Evolutionary conservation across 441 rosid genomes (phyloP).

Genomic region (Macaranga tanarius): DNA sequence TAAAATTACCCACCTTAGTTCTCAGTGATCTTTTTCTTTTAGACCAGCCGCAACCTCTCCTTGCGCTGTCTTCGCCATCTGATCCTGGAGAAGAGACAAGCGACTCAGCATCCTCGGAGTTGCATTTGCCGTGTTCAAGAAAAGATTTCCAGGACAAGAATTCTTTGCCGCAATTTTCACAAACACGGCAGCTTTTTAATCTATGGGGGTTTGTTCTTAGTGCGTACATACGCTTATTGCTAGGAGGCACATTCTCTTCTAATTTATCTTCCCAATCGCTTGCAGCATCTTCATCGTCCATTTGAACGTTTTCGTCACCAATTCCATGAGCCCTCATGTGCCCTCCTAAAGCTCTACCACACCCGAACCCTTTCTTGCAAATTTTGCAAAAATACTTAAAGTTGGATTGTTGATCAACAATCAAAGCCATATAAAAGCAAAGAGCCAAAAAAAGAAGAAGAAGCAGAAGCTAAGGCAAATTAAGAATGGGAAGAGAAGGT

Average conservation of each 20-base stretch:
- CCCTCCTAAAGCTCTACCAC: slow-evolving; percentile 72
- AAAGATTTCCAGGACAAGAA: slow-evolving; percentile 73
- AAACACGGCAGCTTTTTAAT: slow-evolving; percentile 54
- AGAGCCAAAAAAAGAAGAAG: not conserved
- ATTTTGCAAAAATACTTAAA: slow-evolving; percentile 62
- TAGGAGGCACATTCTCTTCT: slow-evolving; percentile 35
- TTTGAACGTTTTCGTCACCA: slow-evolving; percentile 44
- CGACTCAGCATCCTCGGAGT: slow-evolving; percentile 48
- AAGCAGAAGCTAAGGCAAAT: not conserved
- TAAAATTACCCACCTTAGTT: slow-evolving; percentile 38
- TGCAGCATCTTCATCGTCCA: slow-evolving; percentile 48
- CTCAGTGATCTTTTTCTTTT: slow-evolving; percentile 60
- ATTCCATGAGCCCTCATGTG: slow-evolving; percentile 83
- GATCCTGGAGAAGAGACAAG: slow-evolving; percentile 47
- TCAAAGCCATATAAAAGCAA: slow-evolving; percentile 44
- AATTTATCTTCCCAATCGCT: slow-evolving; percentile 57
- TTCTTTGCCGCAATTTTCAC: slow-evolving; percentile 69
- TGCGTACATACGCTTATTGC: slow-evolving; percentile 59
- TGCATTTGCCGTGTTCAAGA: slow-evolving; percentile 65
- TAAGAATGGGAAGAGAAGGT: slow-evolving; percentile 18
- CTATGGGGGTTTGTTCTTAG: slow-evolving; percentile 63
- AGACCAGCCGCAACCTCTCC: slow-evolving; percentile 48
- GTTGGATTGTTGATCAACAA: slow-evolving; percentile 44
- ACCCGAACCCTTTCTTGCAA: slow-evolving; percentile 67
- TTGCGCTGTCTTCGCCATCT: slow-evolving; percentile 37